A percentile compares a stretch with the other conserved stretches of the same genome.
Conservation (phyloP, 2,329 filamentous ascomycete species). For the Aureobasidium sp. region DNA sequence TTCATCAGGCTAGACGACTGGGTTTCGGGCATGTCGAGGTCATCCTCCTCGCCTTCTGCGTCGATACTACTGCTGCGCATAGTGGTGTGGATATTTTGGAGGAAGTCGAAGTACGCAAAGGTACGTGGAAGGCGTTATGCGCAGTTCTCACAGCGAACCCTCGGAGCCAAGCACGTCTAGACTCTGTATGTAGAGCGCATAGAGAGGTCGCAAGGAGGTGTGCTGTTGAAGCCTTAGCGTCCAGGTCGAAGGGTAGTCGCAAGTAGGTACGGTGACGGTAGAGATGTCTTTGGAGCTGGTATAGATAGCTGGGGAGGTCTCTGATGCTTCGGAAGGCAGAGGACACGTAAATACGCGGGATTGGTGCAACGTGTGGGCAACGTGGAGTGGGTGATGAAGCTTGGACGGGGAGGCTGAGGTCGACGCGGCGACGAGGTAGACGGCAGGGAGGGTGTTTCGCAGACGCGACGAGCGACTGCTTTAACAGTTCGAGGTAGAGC, state of each 20-base stretch:
- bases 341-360: slow-evolving; percentile 9
- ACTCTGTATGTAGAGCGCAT: neutral
- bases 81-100: neutral
- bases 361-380: neutral
- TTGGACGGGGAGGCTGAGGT: slow-evolving; percentile 9
- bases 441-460: neutral
- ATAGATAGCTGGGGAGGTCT: neutral
- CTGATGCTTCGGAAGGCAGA: neutral
- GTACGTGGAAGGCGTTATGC: neutral
- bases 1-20: slow-evolving; percentile 32
- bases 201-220: neutral
- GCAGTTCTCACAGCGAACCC: neutral
- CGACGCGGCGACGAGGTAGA: neutral
- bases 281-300: neutral
- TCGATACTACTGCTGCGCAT: slow-evolving; percentile 14
- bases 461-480: neutral
- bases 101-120: neutral
- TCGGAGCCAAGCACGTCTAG: neutral
- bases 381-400: neutral
- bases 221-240: neutral
- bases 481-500: neutral
- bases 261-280: neutral
- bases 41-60: slow-evolving; percentile 25
- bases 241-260: neutral
- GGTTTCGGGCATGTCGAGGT: slow-evolving; percentile 22